Conservation (phyloP, 768 basidiomycete species). For the Mycena indigotica region DNA sequence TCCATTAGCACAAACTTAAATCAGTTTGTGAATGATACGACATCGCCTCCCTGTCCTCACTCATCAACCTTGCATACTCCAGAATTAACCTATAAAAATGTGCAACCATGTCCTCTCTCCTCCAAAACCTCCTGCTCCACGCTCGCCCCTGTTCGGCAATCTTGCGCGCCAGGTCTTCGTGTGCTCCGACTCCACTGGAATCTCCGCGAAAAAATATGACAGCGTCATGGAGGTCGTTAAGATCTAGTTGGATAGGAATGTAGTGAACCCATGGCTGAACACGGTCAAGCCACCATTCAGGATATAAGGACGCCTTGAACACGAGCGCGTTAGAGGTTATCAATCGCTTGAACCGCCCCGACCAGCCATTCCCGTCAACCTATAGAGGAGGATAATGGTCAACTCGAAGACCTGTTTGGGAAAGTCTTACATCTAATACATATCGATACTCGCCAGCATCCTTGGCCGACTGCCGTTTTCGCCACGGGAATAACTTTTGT, state of each 20-base stretch:
- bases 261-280: slow-evolving; percentile 75
- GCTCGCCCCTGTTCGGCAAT: slow-evolving; percentile 54
- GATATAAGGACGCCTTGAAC: slow-evolving; percentile 73
- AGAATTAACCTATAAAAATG: slow-evolving; percentile 53
- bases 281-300: slow-evolving; percentile 69
- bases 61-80: slow-evolving; percentile 54
- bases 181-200: slow-evolving; percentile 55
- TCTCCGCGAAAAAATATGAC: slow-evolving; percentile 75
- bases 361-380: slow-evolving; percentile 72
- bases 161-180: slow-evolving; percentile 58
- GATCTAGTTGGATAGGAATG: slow-evolving; percentile 66
- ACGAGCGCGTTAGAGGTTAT: slow-evolving; percentile 63
- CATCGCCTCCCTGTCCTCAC: slow-evolving; percentile 43
- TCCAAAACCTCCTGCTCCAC: slow-evolving; percentile 57
- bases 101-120: slow-evolving; percentile 54
- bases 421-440: slow-evolving; percentile 61
- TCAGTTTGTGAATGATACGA: too few relatives aligned
- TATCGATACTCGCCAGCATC: slow-evolving; percentile 65
- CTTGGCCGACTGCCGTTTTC: slow-evolving; percentile 40
- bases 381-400: too few relatives aligned
- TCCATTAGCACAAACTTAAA: too few relatives aligned
- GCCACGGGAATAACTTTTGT: slow-evolving; percentile 51
- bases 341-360: slow-evolving; percentile 66
- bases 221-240: slow-evolving; percentile 69
- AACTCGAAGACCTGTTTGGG: too few relatives aligned